Base-by-base conservation (phyloP, 225 moss, liverwort and hornwort species). In the Polytrichum commune region DNA sequence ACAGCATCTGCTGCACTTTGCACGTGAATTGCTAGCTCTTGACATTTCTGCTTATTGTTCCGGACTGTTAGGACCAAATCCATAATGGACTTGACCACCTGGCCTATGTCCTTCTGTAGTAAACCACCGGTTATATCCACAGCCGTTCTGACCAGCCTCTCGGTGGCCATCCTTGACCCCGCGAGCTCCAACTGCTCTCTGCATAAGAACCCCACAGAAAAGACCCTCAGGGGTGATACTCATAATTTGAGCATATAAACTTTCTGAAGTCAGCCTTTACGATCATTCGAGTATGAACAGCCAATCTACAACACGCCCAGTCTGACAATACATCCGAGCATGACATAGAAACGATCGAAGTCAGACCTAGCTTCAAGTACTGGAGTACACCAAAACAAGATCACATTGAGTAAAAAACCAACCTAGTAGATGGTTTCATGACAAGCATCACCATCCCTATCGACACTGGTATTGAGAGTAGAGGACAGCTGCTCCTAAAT, bases 11-110 rank as follows among this genome's bases (percentile, higher is more conserved):
- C 28, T 28, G 28, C 28, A 28, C 28, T 28, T 28, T 28, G 28
- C 28, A 28, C 28, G 28, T 28, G 28, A 28, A 3, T 28, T 4
- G 28, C 28, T 28, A 28, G 28, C 28, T 71, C 54, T 2, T 30
- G 26, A 55, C 73, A 73, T 65, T 65, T 73, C 73, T 28, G 0
- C 64, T 35, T 73, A 54, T 8, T 6, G 18, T 13, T 18, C 56
- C 6, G 56, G 27, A 66, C 73, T 24, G 28, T 56, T 66, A 55
- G 35, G 20, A 61, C 65, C 28, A 73, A 24, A 7, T 9, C 19
- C 73, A 73, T 56, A 73, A 73, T 19, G 26, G 73, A 3, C 3
- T 4, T 7, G 66, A 66, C 72, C 33, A 73, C 29, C 66, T 57
- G 65, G 56, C 65, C 57, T 32, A 73, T 26, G 57, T 73, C 73